Evolutionary conservation across 1,139 yeast species (phyloP).

Genomic region (Geotrichum citri-aurantii): DNA sequence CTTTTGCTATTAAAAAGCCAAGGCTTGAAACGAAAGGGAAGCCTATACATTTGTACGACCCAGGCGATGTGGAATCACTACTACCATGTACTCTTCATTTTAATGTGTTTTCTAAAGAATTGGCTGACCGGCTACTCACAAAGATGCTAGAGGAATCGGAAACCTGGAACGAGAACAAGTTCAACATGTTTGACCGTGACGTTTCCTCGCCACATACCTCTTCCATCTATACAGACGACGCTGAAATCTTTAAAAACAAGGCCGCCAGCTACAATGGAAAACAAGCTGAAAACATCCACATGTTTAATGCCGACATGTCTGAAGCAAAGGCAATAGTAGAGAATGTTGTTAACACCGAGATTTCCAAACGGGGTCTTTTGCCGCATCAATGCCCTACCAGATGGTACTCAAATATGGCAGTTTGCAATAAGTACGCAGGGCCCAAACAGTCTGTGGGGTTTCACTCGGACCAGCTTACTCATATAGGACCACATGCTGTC

Average conservation of each 20-base stretch:
- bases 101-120: conserved; percentile 46
- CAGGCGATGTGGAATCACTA: conserved; percentile 37
- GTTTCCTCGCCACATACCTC: conserved; percentile 52
- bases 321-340: conserved; percentile 43
- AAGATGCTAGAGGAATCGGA: conserved; percentile 41
- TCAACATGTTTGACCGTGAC: conserved; percentile 54
- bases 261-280: conserved; percentile 42
- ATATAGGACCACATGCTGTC: conserved; percentile 62
- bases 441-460: conserved; percentile 53
- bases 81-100: conserved; percentile 49
- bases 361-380: conserved; percentile 31
- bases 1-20: not conserved
- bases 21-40: conserved; percentile 17
- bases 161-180: conserved; percentile 40
- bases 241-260: conserved; percentile 26
- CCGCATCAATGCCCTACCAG: conserved; percentile 35
- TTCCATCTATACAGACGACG: conserved; percentile 38
- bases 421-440: conserved; percentile 51
- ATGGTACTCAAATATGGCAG: conserved; percentile 52
- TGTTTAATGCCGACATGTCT: conserved; percentile 40
- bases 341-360: conserved; percentile 40
- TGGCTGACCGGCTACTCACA: conserved; percentile 44
- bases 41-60: conserved; percentile 28
- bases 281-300: conserved; percentile 25
- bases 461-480: conserved; percentile 68